Evolutionary conservation across 768 basidiomycete species (phyloP), one percentile per base, ranked within the genome.

Genomic region (Psilocybe cyanescens): DNA sequence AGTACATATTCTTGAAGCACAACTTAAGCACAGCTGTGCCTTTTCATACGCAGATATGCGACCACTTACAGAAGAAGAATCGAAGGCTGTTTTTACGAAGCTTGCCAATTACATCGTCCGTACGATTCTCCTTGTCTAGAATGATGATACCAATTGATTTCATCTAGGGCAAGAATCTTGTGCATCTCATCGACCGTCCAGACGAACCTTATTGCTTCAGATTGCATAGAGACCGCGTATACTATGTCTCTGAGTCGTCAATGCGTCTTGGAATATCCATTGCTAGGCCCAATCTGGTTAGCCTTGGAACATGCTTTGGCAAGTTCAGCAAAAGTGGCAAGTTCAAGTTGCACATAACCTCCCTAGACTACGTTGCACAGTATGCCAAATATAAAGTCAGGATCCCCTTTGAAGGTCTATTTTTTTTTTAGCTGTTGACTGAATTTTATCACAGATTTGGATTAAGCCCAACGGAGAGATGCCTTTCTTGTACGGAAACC

Each of bases 381-480:
- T 98, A 97, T 72, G 96, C 97, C 17, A 99, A 97, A 77, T 94
- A 95, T 82, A 99, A 99, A 85, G 97, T 95, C 63, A 57, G 78
- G 14, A 59, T 9, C 49, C 8, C 58, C 52, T 39, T 31, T 49
- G n/a, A 8, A 30, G 17, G 4, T 35, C 44, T 31, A 49, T 39
- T 30, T 12, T 28, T n/a, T n/a, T 16, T 28, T 60, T 29, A 61
- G 19, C 51, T 19, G 3, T 46, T 30, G 45, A 54, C 14, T 51
- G 37, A 19, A 16, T 31, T 41, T 45, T 59, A 19, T 59, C 16
- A 3, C 61, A 98, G 97, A 86, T 99, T 16, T 99, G 97, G 97
- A 95, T 99, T 73, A 99, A 99, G 75, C 90, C 96, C 28, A 97
- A 99, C 66, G 97, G 97, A 70, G 97, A 99, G 78, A 97, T 99